Percentiles rank a stretch among this genome's conserved stretches.
These are phyloP conservation scores for Capronia americana DNA, from an alignment of 2,329 filamentous ascomycete species.

Conservation along the genomic window DNA sequence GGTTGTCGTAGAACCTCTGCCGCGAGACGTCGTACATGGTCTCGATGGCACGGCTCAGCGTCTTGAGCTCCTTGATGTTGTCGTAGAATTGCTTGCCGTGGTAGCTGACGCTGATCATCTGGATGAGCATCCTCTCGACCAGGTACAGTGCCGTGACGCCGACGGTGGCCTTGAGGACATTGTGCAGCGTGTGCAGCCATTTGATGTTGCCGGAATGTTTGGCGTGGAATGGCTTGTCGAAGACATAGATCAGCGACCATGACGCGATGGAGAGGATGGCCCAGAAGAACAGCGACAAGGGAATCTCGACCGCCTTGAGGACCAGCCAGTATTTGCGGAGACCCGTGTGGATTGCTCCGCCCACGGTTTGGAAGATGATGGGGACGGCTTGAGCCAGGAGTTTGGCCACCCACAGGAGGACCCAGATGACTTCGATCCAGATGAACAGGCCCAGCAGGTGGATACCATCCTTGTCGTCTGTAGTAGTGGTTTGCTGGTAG, in stretches of 20 bases:
- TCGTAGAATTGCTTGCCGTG: constrained; percentile 33
- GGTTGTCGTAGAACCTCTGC: constrained; percentile 21
- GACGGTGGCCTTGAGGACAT: constrained; percentile 30
- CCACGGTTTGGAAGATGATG: constrained; percentile 28
- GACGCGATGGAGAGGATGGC: constrained; percentile 24
- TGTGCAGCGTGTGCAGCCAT: constrained; percentile 30
- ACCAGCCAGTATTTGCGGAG: constrained; percentile 31
- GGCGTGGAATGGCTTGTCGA: constrained; percentile 27
- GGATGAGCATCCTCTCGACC: constrained; percentile 31
- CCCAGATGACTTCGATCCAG: constrained; percentile 34
- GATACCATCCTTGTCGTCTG: constrained; percentile 20
- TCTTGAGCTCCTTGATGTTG: constrained; percentile 33
- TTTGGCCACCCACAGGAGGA: constrained; percentile 32
- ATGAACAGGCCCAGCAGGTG: constrained; percentile 33
- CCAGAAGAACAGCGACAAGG: constrained; percentile 33
- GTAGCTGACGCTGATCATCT: constrained; percentile 32
- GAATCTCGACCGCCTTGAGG: constrained; percentile 31
- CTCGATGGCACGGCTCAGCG: constrained; percentile 28
- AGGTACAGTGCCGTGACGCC: constrained; percentile 48
- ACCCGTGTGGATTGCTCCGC: constrained; percentile 24
- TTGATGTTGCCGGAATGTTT: constrained; percentile 25
- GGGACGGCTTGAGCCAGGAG: constrained; percentile 29
- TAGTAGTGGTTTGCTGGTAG: constrained; percentile 17
- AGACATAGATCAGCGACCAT: constrained; percentile 29
- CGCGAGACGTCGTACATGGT: constrained; percentile 34